A percentile compares a stretch with the other conserved stretches of the same genome.
phyloP scores from a whole-genome alignment of 2,329 filamentous ascomycete species.

The Hypoxylon sp. region DNA sequence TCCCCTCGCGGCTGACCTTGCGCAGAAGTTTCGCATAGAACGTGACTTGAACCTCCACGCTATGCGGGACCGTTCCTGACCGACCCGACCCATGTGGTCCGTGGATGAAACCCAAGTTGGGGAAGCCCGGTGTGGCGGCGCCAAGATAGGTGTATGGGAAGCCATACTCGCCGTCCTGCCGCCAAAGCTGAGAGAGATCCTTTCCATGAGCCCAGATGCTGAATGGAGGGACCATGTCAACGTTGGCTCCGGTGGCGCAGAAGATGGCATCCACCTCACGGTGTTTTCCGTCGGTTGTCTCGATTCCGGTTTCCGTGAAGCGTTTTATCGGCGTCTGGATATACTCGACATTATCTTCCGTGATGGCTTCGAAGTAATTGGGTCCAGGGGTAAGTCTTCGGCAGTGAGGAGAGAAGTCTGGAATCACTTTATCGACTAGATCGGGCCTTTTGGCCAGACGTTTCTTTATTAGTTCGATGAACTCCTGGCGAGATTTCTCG shows the following conservation, averaged over 20 bases:
- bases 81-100: conserved; percentile 73
- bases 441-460: conserved; percentile 69
- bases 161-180: conserved; percentile 67
- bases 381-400: conserved; percentile 76
- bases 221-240: conserved; percentile 72
- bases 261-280: conserved; percentile 75
- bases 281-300: conserved; percentile 70
- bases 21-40: conserved; percentile 78
- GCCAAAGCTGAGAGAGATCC: conserved; percentile 71
- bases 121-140: conserved; percentile 74
- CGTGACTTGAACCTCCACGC: conserved; percentile 75
- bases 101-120: conserved; percentile 76
- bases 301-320: conserved; percentile 73
- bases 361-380: conserved; percentile 76
- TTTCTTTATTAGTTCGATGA: conserved; percentile 67
- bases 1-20: conserved; percentile 76
- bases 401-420: conserved; percentile 75
- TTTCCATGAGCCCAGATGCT: conserved; percentile 69
- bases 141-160: conserved; percentile 79
- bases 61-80: conserved; percentile 77
- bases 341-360: conserved; percentile 73
- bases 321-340: conserved; percentile 70
- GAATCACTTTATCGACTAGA: conserved; percentile 69
- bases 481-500: conserved; percentile 62
- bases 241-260: conserved; percentile 78